Base-by-base conservation (phyloP, 805 yeast genomes). In the Debaryomyces castellii region DNA sequence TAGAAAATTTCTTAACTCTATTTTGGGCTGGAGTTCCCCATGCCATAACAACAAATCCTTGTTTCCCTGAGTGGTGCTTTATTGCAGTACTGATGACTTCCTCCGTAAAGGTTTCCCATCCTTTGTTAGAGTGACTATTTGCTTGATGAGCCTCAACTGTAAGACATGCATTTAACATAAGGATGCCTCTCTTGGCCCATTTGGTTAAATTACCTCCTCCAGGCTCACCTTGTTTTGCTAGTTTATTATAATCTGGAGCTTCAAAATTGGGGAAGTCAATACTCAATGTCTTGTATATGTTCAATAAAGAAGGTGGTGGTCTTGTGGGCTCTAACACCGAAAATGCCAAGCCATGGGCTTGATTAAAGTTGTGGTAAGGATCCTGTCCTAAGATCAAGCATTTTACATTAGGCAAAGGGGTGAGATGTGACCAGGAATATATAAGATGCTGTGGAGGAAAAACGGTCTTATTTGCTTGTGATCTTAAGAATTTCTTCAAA, bases 321-420 rank as follows among this genome's bases (percentile, higher is more conserved):
- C 89, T 83, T 0, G 78, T 73, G 1, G 96, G 96, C 25, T 87
- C 85, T 45, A 81, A 76, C 1, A 94, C 98, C 17, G 95, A 87
- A 55, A 94, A 94, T 3, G 99, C 98, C 23, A 94, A 69, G 0
- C 99, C 99, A 59, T 94, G 99, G 0, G 99, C 99, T 64, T 94
- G 99, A 61, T 87, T 87, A 55, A 66, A 66, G 62, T 90, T 89
- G 64, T 94, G 99, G 62, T 94, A 94, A 0, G 99, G 99, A 62
- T 94, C 99, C 63, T 94, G 99, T 1, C 99, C 99, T 38, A 94
- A 70, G 10, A 94, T 78, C 1, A 94, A 77, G 22, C 92, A 94
- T 57, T 82, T 83, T 16, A 90, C 87, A 3, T 77, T 63, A 3
- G 80, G 70, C 17, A 92, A 69, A 0, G 96, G 96, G 0, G 98